phyloP scores from a whole-genome alignment of 2,329 filamentous ascomycete species.

The Colletotrichum liaoningense region DNA sequence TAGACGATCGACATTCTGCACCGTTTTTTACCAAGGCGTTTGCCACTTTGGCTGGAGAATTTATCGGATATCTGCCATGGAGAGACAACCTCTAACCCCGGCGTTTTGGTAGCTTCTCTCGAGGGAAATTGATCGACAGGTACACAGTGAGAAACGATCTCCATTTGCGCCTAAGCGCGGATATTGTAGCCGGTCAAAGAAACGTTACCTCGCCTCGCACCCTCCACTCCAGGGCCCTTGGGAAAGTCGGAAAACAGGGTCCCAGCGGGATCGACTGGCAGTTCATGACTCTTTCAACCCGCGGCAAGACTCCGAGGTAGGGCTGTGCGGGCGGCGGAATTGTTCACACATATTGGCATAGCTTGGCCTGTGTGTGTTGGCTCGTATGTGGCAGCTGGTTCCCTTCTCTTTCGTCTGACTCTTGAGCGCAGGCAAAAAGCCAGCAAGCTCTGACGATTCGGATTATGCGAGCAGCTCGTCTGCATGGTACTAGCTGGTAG shows the following conservation, averaged over 20 bases:
- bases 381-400: background rate
- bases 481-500: background rate
- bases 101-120: background rate
- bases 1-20: slow-evolving; percentile 20
- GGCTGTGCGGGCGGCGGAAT: slow-evolving; percentile 11
- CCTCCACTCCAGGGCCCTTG: background rate
- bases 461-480: background rate
- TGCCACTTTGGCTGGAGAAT: slow-evolving; percentile 13
- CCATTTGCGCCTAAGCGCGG: background rate
- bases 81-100: background rate
- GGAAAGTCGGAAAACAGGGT: slow-evolving; percentile 18
- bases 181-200: slow-evolving; percentile 1
- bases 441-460: background rate
- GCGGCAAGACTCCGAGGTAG: slow-evolving; percentile 22
- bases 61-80: slow-evolving; percentile 10
- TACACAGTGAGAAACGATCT: background rate
- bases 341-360: background rate
- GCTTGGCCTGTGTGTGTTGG: background rate
- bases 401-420: background rate
- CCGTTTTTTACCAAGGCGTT: background rate
- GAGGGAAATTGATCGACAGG: slow-evolving; percentile 23
- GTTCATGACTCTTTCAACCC: slow-evolving; percentile 32
- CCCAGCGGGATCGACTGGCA: slow-evolving; percentile 23
- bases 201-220: background rate
- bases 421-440: background rate